Evolutionary conservation across 768 basidiomycete genomes (phyloP).

Genomic region (Suillus plorans): DNA sequence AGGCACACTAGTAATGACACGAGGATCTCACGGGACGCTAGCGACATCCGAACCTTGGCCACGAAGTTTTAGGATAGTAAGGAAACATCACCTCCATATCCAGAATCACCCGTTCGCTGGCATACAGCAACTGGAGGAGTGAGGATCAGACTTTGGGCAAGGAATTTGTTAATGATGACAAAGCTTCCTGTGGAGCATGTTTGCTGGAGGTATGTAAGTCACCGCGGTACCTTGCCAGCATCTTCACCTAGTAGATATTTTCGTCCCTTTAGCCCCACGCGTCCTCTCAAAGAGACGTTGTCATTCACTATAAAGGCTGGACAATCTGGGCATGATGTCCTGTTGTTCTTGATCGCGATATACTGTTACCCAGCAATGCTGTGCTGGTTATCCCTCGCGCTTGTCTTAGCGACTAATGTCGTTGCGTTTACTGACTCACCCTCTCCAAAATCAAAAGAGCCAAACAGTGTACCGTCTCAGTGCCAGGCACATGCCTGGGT

Average conservation of each 20-base stretch:
- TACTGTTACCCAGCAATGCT: neutral
- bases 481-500: constrained; percentile 5
- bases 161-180: too few species aligned
- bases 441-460: neutral
- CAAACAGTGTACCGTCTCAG: neutral
- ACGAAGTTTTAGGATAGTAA: too few species aligned
- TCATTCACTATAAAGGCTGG: neutral
- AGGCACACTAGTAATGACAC: neutral
- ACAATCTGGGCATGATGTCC: neutral
- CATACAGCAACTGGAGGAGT: neutral
- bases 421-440: neutral
- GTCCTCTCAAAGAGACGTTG: neutral
- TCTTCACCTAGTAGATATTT: neutral
- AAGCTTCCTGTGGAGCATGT: neutral
- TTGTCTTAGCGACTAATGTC: neutral
- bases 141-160: too few species aligned
- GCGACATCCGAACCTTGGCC: neutral
- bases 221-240: neutral
- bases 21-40: neutral
- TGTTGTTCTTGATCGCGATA: neutral
- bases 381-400: neutral
- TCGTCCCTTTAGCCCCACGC: neutral
- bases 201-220: neutral
- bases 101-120: neutral
- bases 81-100: neutral